phyloP scores from a whole-genome alignment of 176 grass and related monocot genomes.

The Lolium rigidum region DNA sequence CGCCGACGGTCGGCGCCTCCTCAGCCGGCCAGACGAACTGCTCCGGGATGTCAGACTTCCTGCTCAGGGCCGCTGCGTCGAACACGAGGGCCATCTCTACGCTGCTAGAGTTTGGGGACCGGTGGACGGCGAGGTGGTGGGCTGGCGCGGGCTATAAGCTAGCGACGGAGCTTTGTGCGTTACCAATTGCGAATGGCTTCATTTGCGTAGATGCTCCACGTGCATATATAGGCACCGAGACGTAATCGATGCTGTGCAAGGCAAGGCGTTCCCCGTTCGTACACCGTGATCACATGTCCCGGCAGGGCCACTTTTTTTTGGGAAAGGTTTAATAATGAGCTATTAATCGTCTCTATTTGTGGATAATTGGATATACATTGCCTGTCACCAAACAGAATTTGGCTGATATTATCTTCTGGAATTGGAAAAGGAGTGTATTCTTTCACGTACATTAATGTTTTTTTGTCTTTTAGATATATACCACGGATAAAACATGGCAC shows the following conservation, averaged over 20 bases:
- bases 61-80: constrained; percentile 60
- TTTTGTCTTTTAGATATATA: too few relatives aligned
- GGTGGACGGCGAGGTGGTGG: background rate
- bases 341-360: constrained; percentile 1
- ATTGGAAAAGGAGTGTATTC: background rate
- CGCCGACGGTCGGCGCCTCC: constrained; percentile 48
- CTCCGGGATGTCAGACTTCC: constrained; percentile 52
- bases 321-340: background rate
- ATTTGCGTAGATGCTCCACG: background rate
- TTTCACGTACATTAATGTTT: background rate
- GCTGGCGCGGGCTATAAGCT: too few relatives aligned
- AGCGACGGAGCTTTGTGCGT: too few relatives aligned
- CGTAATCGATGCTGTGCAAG: background rate
- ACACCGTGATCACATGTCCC: too few relatives aligned
- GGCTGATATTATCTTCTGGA: background rate
- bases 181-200: background rate
- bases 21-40: constrained; percentile 85
- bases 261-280: background rate
- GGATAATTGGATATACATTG: background rate
- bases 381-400: background rate
- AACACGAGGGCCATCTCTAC: constrained; percentile 39
- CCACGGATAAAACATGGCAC: too few relatives aligned
- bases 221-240: background rate
- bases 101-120: background rate
- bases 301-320: background rate